Evolutionary conservation across 1,139 yeast species (phyloP).

Genomic region (Suhomyces guaymorum): DNA sequence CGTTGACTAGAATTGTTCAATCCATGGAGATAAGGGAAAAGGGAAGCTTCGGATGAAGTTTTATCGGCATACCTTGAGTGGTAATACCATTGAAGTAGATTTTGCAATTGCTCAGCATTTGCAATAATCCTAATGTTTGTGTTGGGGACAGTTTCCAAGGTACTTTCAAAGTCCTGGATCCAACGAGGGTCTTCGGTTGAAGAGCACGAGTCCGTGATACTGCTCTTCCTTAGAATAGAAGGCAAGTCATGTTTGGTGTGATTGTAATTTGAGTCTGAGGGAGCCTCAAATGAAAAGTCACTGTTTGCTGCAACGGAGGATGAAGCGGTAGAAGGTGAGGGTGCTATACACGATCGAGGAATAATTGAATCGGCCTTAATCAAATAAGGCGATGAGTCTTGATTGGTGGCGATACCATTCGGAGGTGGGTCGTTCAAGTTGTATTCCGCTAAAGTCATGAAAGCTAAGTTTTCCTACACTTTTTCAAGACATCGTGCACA

Average conservation of each 20-base stretch:
- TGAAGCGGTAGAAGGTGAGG: slow-evolving; percentile 16
- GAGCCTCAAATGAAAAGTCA: slow-evolving; percentile 8
- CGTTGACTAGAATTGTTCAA: slow-evolving; percentile 30
- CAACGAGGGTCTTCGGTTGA: slow-evolving; percentile 11
- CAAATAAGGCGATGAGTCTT: slow-evolving; percentile 9
- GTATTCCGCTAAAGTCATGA: slow-evolving; percentile 13
- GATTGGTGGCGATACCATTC: slow-evolving; percentile 9
- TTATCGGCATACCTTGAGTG: slow-evolving; percentile 10
- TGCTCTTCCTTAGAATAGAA: slow-evolving; percentile 16
- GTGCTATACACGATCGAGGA: slow-evolving; percentile 20
- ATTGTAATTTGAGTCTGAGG: slow-evolving; percentile 9
- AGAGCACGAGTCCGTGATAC: slow-evolving; percentile 10
- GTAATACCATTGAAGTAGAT: slow-evolving; percentile 32
- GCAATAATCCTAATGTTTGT: slow-evolving; percentile 17
- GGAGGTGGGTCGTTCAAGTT: slow-evolving; percentile 21
- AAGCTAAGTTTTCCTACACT: slow-evolving; percentile 1
- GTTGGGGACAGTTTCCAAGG: slow-evolving; percentile 13
- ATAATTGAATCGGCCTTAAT: slow-evolving; percentile 17
- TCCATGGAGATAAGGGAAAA: slow-evolving; percentile 45
- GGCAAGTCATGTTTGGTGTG: slow-evolving; percentile 12
- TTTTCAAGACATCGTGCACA: too few relatives aligned
- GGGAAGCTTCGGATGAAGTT: slow-evolving; percentile 1
- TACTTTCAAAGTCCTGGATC: slow-evolving; percentile 16
- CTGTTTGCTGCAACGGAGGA: slow-evolving; percentile 12
- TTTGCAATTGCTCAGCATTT: slow-evolving; percentile 18